phyloP scores from a whole-genome alignment of 768 basidiomycete genomes.

The Boletus eberwhitei region DNA sequence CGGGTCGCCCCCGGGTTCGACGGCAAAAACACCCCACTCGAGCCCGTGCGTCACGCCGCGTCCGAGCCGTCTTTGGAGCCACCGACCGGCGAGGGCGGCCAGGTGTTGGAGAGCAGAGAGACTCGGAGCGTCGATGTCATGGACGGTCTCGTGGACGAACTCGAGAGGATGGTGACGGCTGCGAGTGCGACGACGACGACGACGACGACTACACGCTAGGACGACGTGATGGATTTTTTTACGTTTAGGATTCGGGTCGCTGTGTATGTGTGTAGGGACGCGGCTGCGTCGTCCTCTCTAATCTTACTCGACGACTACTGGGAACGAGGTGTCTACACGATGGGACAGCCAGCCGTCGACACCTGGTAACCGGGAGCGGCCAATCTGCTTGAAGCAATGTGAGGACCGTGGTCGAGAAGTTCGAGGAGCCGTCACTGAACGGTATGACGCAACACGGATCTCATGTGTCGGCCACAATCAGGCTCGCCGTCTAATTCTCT shows the following conservation, averaged over 20 bases:
- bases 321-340: neutral
- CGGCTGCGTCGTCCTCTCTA: neutral
- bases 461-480: neutral
- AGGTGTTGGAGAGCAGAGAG: neutral
- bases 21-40: constrained; percentile 54
- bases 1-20: constrained; percentile 85
- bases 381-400: neutral
- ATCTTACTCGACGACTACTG: neutral
- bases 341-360: neutral
- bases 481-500: neutral
- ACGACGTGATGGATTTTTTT: neutral
- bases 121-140: constrained; percentile 52
- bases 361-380: no score
- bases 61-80: constrained; percentile 5
- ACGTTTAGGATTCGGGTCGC: neutral
- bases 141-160: constrained; percentile 78
- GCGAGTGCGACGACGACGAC: neutral
- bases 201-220: neutral
- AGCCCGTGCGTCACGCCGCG: constrained; percentile 18
- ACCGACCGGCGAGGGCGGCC: neutral
- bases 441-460: neutral
- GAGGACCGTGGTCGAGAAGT: no score
- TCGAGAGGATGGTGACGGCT: constrained; percentile 58
- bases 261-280: neutral
- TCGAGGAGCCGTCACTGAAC: neutral